Evolutionary conservation across 352 stramenopile species (phyloP), one percentile per base, ranked within the genome.

Genomic region (Lagenidium giganteum): DNA sequence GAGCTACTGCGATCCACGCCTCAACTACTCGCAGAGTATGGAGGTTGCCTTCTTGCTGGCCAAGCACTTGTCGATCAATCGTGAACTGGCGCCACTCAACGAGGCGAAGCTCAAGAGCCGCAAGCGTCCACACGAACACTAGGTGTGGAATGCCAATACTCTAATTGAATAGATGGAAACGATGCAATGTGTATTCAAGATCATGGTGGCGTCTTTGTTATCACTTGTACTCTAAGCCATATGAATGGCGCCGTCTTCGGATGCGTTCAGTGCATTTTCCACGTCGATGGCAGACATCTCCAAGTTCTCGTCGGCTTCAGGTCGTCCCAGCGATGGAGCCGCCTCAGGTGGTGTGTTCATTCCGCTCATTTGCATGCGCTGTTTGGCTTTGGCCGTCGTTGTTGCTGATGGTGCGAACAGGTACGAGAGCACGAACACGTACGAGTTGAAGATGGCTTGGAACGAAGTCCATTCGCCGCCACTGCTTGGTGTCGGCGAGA

Each of bases 21-120:
- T 99, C 36, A 99, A 99, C 72, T 97, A 97, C 62, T 95, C 85
- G 48, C 96, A 99, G 76, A 95, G 93, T 34, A 89, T 99, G 75
- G 95, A 99, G 61, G 81, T 99, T 36, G 96, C 96, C 13, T 99
- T 99, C 63, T 67, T 98, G 47, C 83, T 99, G 49, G 94, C 95
- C 37, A 97, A 98, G 62, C 79, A 70, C 44, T 48, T 91, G 39
- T 87, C 77, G 11, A 57, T 80, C 37, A 73, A 81, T 40, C 68
- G 77, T 53, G 74, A 87, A 14, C 52, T 80, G 14, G 74, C 74
- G 16, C 74, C 74, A 22, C 56, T 87, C 22, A 84, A 83, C 40
- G 66, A 82, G 26, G 75, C 80, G 38, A 49, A 47, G 8, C 71
- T n/a, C n/a, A n/a, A 65, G 25, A 64, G 54, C 25, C 70, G 69